Conservation (phyloP, 257 asterid genomes). For the Solanum sejunctum region DNA sequence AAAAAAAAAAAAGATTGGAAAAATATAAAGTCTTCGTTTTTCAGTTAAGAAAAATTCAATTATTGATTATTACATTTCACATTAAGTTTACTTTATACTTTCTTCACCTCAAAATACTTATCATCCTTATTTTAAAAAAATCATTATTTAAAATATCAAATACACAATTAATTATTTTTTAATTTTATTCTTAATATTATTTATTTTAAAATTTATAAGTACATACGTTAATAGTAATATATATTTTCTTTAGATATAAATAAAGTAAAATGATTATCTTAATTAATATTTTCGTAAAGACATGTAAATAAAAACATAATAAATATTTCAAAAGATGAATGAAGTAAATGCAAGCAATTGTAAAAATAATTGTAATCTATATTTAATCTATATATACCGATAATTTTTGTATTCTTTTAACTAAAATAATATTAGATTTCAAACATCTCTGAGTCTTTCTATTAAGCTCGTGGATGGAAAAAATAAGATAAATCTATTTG, state of each 20-base stretch:
- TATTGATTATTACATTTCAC: not conserved
- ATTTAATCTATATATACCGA: too few relatives aligned
- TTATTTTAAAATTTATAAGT: too few relatives aligned
- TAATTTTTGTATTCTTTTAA: not conserved
- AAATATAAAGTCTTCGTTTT: not conserved
- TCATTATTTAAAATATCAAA: too few relatives aligned
- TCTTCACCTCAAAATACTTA: not conserved
- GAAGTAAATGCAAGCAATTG: not conserved
- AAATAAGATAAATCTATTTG: not conserved
- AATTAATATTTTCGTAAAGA: not conserved
- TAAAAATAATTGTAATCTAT: too few relatives aligned
- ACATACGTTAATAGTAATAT: too few relatives aligned
- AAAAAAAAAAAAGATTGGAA: not conserved
- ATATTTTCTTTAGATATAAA: too few relatives aligned
- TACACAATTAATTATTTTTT: too few relatives aligned
- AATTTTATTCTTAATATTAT: too few relatives aligned
- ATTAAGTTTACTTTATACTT: not conserved
- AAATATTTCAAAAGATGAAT: not conserved
- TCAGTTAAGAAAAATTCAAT: not conserved
- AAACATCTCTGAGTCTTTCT: rapidly evolving
- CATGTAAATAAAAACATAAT: not conserved
- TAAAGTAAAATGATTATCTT: not conserved
- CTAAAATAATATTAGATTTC: too few relatives aligned
- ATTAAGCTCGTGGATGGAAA: not conserved
- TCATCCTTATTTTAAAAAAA: too few relatives aligned